Evolutionary conservation across 352 stramenopile genomes (phyloP).

Genomic region (Pythium volutum): DNA sequence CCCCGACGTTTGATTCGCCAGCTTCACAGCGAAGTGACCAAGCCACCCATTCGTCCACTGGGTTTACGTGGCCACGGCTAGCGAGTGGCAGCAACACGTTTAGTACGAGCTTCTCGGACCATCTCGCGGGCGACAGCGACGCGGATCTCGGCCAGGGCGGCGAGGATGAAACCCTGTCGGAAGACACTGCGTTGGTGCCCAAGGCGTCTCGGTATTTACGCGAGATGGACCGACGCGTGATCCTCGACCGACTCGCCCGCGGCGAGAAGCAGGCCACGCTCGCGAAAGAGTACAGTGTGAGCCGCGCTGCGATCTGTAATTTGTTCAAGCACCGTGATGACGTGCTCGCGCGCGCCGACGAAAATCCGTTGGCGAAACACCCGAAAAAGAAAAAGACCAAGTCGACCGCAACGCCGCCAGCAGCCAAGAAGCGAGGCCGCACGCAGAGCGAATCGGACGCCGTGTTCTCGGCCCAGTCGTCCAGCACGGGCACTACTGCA

Average conservation of each 20-base stretch:
- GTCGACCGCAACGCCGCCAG: not conserved
- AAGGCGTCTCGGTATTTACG: slow-evolving; percentile 28
- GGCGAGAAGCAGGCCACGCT: slow-evolving; percentile 48
- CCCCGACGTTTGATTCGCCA: not conserved
- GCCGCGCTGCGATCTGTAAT: slow-evolving; percentile 56
- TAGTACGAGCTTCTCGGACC: too few relatives aligned
- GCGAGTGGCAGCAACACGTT: too few relatives aligned
- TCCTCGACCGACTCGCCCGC: slow-evolving; percentile 34
- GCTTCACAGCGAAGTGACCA: not conserved
- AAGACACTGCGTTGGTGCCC: not conserved
- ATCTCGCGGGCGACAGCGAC: too few relatives aligned
- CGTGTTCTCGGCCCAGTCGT: too few relatives aligned
- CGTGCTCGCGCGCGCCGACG: slow-evolving; percentile 35
- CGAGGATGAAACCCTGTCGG: not conserved
- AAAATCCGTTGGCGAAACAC: slow-evolving; percentile 48
- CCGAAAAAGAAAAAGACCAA: slow-evolving; percentile 39
- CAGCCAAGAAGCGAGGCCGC: slow-evolving; percentile 1
- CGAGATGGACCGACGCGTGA: slow-evolving; percentile 48
- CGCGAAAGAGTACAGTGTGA: slow-evolving; percentile 59
- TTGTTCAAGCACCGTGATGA: slow-evolving; percentile 46
- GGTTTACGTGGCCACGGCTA: not conserved
- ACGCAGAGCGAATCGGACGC: not conserved
- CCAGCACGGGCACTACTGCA: too few relatives aligned
- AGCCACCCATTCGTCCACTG: not conserved
- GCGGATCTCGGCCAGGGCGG: too few relatives aligned